These are phyloP conservation scores for Trypanosoma lewisi DNA, from an alignment of 208 protist species.

Conservation along the genomic window DNA sequence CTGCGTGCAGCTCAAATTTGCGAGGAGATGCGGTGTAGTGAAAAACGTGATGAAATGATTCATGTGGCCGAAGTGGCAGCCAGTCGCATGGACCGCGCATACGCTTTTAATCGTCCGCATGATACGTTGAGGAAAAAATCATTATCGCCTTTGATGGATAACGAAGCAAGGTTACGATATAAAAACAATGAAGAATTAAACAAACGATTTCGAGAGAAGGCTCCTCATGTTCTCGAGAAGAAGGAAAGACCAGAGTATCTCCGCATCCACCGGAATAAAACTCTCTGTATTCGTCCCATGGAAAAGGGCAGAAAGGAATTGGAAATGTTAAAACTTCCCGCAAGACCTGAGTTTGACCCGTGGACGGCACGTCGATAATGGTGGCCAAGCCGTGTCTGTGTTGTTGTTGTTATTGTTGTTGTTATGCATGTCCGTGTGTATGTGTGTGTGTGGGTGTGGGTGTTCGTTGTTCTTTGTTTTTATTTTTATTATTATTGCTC, in stretches of 20 bases:
- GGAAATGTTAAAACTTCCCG: conserved; percentile 27
- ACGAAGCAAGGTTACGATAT: conserved; percentile 23
- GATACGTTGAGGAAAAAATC: conserved; percentile 33
- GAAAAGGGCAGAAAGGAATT: conserved; percentile 26
- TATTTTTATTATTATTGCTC: conserved; percentile 16
- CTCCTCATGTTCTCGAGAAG: conserved; percentile 41
- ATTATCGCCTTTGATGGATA: conserved; percentile 38
- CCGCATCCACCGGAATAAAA: conserved; percentile 49
- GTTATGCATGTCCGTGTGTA: too few species aligned
- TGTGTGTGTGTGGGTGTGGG: too few species aligned
- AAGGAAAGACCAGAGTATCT: conserved; percentile 34
- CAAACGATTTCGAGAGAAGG: conserved; percentile 54
- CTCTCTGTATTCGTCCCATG: conserved; percentile 45
- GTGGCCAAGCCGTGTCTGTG: conserved; percentile 4
- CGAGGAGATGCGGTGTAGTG: conserved; percentile 83
- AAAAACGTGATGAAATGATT: conserved; percentile 85
- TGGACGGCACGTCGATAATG: conserved; percentile 6
- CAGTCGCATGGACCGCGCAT: conserved; percentile 68
- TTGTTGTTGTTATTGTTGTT: conserved; percentile 16
- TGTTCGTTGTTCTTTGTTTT: conserved; percentile 23
- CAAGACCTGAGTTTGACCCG: conserved; percentile 35
- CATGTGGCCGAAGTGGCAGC: conserved; percentile 71
- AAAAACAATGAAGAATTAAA: conserved; percentile 44
- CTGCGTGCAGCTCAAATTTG: conserved; percentile 80
- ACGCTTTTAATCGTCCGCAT: conserved; percentile 63